phyloP scores from a whole-genome alignment of 2,329 filamentous ascomycete genomes.

The Orbilia blumenaviensis region DNA sequence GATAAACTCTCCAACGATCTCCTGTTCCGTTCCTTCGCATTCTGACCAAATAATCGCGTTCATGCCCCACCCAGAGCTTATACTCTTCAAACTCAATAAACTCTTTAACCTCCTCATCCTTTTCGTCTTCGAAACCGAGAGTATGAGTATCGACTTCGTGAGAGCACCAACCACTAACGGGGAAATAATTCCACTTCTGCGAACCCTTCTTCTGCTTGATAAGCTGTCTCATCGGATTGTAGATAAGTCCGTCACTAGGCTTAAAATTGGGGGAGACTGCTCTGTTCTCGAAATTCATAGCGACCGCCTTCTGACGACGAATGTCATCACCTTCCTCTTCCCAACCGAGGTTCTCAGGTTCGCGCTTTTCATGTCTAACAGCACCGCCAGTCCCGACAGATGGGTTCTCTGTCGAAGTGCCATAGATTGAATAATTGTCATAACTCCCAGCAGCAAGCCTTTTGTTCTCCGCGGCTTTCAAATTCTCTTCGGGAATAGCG shows the following conservation, averaged over 20 bases:
- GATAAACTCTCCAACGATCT: not conserved
- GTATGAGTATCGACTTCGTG: not conserved
- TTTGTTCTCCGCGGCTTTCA: too few species aligned
- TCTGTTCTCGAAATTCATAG: not conserved
- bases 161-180: not conserved
- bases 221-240: conserved; percentile 7
- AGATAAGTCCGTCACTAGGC: not conserved
- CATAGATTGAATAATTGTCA: too few species aligned
- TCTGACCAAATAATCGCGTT: not conserved
- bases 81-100: not conserved
- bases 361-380: not conserved
- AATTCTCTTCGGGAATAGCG: too few species aligned
- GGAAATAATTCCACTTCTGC: not conserved
- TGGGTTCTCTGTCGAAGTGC: too few species aligned
- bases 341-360: not conserved
- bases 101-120: not conserved
- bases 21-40: not conserved
- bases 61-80: not conserved
- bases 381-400: too few species aligned
- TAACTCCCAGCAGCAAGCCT: too few species aligned
- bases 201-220: not conserved
- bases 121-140: not conserved
- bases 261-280: too few species aligned
- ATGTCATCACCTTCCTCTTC: not conserved
- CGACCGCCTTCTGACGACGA: not conserved